Percentiles rank a stretch among this genome's conserved stretches.
Evolutionary conservation across 371 early-diverging fungal genomes (phyloP).

Genomic region (Mucor lusitanicus): DNA sequence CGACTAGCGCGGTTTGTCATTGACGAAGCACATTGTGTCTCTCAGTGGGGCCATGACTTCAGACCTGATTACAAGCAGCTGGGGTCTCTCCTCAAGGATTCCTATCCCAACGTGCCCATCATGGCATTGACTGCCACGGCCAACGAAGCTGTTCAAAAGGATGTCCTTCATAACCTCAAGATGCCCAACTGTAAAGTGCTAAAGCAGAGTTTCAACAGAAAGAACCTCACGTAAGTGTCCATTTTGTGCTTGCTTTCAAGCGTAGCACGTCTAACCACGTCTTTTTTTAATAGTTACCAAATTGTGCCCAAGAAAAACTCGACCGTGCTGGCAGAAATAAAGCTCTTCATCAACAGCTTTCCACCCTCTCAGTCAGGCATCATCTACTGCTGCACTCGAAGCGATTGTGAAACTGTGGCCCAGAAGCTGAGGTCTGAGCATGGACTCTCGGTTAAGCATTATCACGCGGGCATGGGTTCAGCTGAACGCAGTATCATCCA

Average conservation of each 20-base stretch:
- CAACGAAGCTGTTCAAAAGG: constrained; percentile 87
- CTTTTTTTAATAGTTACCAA: constrained; percentile 62
- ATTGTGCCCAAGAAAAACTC: constrained; percentile 62
- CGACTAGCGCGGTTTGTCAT: constrained; percentile 92
- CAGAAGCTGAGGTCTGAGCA: constrained; percentile 58
- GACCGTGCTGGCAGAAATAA: constrained; percentile 70
- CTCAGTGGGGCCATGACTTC: constrained; percentile 95
- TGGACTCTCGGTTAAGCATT: constrained; percentile 66
- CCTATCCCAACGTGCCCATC: constrained; percentile 85
- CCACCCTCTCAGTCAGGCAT: constrained; percentile 84
- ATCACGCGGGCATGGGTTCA: constrained; percentile 91
- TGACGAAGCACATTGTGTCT: constrained; percentile 97
- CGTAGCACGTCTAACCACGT: not conserved
- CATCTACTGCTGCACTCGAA: constrained; percentile 93
- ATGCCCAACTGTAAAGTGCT: constrained; percentile 73
- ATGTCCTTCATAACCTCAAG: constrained; percentile 67
- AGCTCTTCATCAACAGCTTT: constrained; percentile 76
- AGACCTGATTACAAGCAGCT: constrained; percentile 81
- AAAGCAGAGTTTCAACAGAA: constrained; percentile 89
- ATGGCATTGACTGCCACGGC: constrained; percentile 99
- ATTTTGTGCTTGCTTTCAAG: not conserved
- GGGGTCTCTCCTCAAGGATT: constrained; percentile 59
- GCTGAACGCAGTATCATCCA: constrained; percentile 88
- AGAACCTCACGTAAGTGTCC: constrained; percentile 62
- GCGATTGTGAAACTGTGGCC: constrained; percentile 89